Base-by-base conservation (phyloP, 2,329 filamentous ascomycete species). In the Diatrype stigma region DNA sequence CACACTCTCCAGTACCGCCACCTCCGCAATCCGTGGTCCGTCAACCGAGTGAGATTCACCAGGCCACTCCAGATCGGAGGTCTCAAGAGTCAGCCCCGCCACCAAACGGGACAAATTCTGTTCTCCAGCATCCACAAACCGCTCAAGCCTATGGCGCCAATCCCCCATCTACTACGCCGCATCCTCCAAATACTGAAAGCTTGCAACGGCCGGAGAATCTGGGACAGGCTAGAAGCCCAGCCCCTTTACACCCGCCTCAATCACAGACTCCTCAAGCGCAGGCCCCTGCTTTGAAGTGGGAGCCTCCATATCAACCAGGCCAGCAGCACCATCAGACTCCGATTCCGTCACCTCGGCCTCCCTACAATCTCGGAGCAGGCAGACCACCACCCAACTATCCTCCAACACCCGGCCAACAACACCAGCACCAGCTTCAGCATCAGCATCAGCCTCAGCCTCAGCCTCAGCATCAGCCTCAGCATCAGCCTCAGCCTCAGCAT, bases 61-160 rank as follows among this genome's bases (percentile, higher is more conserved):
- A 63, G 30, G 45, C 50, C 44, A 51, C 59, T 8, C 57, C 58
- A 45, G 63, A 63, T 45, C 54, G 49, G 46, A 59, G 60, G 47
- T 53, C 60, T 17, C 60, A 55, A 42, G 62, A 65, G 14, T 47
- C 51, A 42, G 21, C 26, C 14, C 62, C 56, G 3, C 52, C 56
- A 10, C 44, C 57, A 46, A 60, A 49, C 47, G 56, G 53, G 28
- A 48, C 63, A n/a, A 49, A 65, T 11, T 66, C 66, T 22, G 70
- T 70, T 44, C 65, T 74, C 42, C 71, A 74, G 52, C 68, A 67
- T 51, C 72, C 72, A 2, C 70, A 71, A 47, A 65, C 63, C 16
- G 59, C 62, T 38, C 61, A 67, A 42, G 55, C 62, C 10, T 67
- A 67, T 47, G 55, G 60, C 14, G 52, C 61, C 26, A 62, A 60